phyloP scores from a whole-genome alignment of 345 rosid species.

The Hirschfeldia incana region DNA sequence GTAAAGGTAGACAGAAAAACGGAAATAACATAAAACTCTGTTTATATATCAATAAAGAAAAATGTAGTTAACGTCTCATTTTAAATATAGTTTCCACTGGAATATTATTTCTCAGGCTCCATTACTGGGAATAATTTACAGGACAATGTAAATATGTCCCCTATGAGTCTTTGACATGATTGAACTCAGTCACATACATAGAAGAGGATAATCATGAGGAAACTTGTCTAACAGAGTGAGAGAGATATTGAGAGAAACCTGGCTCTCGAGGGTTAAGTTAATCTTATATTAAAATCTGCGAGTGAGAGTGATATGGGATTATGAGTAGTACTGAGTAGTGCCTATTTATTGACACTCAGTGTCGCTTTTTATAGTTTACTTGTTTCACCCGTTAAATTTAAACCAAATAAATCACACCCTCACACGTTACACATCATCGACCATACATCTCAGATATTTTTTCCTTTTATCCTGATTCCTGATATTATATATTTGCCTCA shows the following conservation, averaged over 20 bases:
- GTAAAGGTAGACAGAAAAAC: neutral
- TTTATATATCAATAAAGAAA: neutral
- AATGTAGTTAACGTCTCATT: neutral
- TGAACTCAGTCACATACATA: neutral
- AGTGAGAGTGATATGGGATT: neutral
- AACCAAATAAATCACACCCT: neutral
- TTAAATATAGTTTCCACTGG: neutral
- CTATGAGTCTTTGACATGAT: neutral
- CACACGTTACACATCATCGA: neutral
- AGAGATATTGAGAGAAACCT: constrained; percentile 1
- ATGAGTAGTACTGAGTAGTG: neutral
- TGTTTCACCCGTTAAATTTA: neutral
- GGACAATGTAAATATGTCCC: neutral
- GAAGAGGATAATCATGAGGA: neutral
- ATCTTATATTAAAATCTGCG: neutral
- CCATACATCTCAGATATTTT: neutral
- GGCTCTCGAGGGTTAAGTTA: neutral
- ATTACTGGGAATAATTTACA: neutral
- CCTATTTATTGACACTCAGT: neutral
- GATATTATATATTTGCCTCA: too few species aligned
- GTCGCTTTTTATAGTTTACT: neutral
- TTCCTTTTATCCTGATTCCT: too few species aligned
- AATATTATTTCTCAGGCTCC: neutral
- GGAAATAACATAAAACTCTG: neutral
- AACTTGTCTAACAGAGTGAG: neutral